These are phyloP conservation scores for Teunomyces panamensis DNA, from an alignment of 805 yeast species.

Conservation along the genomic window DNA sequence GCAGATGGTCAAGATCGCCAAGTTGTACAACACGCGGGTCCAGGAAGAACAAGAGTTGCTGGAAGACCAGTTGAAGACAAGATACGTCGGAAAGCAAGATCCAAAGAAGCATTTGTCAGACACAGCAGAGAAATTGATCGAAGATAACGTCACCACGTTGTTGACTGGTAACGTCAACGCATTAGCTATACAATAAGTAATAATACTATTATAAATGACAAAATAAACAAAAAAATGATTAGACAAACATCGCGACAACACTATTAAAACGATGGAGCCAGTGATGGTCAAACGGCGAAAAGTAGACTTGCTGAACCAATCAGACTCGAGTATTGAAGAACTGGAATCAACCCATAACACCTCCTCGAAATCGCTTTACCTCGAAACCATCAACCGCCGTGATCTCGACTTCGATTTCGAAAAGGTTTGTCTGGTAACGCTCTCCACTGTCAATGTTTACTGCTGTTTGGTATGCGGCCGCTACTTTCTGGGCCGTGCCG, in stretches of 20 bases:
- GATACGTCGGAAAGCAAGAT: conserved; percentile 97
- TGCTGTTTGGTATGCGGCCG: conserved; percentile 75
- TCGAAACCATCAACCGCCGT: conserved; percentile 43
- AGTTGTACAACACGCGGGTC: conserved; percentile 83
- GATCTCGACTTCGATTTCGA: conserved; percentile 67
- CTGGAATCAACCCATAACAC: background rate
- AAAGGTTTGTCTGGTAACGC: conserved; percentile 60
- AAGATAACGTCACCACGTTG: conserved; percentile 84
- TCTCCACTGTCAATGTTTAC: conserved; percentile 60
- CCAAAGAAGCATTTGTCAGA: conserved; percentile 96
- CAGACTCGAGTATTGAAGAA: no score
- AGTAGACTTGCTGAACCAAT: no score
- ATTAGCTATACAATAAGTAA: conserved; percentile 56
- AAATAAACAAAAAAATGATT: background rate
- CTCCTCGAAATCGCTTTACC: conserved; percentile 16
- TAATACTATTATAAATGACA: background rate
- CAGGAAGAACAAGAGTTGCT: conserved; percentile 86
- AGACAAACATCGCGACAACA: background rate
- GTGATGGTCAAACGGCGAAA: no score
- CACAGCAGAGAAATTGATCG: conserved; percentile 81
- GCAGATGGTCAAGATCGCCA: conserved; percentile 84
- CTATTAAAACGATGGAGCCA: background rate
- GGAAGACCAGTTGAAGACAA: conserved; percentile 86
- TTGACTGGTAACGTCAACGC: conserved; percentile 88
- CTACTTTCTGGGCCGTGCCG: conserved; percentile 66